A percentile compares a stretch with the other conserved stretches of the same genome.
Conservation (phyloP, 805 yeast species). For the Tetrapisispora namnaoensis region DNA sequence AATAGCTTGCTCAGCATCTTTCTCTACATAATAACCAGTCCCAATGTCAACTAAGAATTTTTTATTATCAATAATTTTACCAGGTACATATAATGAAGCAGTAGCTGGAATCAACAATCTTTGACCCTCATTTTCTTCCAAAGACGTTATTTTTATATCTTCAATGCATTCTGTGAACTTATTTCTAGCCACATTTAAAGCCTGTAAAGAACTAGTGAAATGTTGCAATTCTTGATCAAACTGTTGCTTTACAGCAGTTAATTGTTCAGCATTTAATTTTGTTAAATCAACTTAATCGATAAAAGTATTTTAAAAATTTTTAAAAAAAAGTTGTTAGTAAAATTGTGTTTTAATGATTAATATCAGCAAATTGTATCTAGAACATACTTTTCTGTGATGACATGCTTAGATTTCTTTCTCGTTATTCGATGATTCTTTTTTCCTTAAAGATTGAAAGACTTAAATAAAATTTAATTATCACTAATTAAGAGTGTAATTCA, state of each 20-base stretch:
- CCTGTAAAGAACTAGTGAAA: constrained; percentile 71
- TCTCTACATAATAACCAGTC: constrained; percentile 90
- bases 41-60: constrained; percentile 88
- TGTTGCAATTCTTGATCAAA: constrained; percentile 82
- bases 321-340: constrained; percentile 3
- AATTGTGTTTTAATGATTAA: neutral
- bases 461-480: too few species aligned
- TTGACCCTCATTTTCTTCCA: constrained; percentile 34
- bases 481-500: too few species aligned
- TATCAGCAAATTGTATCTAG: neutral
- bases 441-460: neutral
- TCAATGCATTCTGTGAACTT: constrained; percentile 74
- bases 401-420: constrained; percentile 7
- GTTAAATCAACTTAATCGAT: constrained; percentile 46
- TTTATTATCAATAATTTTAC: constrained; percentile 52
- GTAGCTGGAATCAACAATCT: constrained; percentile 79
- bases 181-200: constrained; percentile 69
- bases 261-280: constrained; percentile 71
- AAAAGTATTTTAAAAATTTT: neutral
- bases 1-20: constrained; percentile 54
- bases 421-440: neutral
- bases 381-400: constrained; percentile 25
- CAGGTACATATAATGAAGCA: constrained; percentile 82
- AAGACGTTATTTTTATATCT: constrained; percentile 50
- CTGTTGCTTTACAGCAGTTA: constrained; percentile 71